phyloP scores from a whole-genome alignment of 129 eudicot genomes.

The Apium graveolens region DNA sequence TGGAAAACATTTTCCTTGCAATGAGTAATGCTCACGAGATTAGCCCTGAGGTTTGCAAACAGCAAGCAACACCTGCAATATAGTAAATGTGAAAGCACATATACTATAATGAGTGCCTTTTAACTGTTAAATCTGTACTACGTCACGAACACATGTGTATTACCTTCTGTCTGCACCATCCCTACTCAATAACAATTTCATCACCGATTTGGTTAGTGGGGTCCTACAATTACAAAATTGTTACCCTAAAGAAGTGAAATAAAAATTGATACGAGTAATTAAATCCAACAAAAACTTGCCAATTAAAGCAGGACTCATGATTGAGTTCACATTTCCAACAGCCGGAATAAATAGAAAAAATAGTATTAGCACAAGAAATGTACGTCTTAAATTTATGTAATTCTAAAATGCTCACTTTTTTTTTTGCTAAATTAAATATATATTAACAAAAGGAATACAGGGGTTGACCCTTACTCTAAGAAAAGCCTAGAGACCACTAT shows the following conservation, averaged over 20 bases:
- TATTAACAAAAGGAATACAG: too few species aligned
- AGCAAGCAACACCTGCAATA: conserved; percentile 90
- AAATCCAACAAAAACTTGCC: conserved; percentile 70
- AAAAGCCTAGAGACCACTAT: too few species aligned
- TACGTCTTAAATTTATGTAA: not conserved
- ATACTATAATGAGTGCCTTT: conserved; percentile 5
- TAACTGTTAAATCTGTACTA: not conserved
- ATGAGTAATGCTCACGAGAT: conserved; percentile 61
- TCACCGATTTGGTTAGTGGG: conserved; percentile 85
- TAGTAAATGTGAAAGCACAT: conserved; percentile 50
- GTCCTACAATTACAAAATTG: conserved; percentile 33
- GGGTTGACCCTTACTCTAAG: too few species aligned
- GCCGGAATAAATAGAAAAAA: conserved; percentile 38
- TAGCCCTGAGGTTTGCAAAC: conserved; percentile 95
- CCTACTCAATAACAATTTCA: conserved; percentile 96
- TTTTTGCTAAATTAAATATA: too few species aligned
- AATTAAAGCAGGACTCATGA: conserved; percentile 77
- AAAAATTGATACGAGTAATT: not conserved
- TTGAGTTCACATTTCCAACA: conserved; percentile 65
- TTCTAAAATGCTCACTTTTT: not conserved
- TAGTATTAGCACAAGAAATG: not conserved
- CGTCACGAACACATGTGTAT: not conserved
- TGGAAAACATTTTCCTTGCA: conserved; percentile 44
- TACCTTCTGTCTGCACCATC: conserved; percentile 99
- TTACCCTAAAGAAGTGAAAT: not conserved